Conservation (phyloP, 2,329 filamentous ascomycete species). For the Colletotrichum zoysiae region DNA sequence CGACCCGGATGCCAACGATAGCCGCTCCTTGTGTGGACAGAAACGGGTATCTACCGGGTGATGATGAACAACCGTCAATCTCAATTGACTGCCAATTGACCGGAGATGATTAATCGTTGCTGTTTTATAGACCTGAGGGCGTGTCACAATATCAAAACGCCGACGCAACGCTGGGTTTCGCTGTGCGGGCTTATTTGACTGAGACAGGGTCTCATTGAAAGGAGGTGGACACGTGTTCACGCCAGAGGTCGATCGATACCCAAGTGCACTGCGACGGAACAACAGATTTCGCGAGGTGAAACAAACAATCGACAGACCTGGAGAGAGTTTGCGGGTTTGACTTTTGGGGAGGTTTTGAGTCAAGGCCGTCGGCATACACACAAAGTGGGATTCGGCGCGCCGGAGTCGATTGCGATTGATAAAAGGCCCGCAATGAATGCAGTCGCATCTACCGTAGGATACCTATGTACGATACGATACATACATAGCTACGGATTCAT, state of each 20-base stretch:
- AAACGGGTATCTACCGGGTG: neutral
- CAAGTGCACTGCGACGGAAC: conserved; percentile 19
- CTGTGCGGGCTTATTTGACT: neutral
- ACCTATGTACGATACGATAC: no score
- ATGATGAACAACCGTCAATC: neutral
- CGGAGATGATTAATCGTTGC: neutral
- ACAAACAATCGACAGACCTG: conserved; percentile 7
- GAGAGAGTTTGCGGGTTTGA: conserved; percentile 24
- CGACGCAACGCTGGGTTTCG: neutral
- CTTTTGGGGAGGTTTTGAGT: conserved; percentile 23
- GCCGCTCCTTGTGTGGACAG: neutral
- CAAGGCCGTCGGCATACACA: conserved; percentile 22
- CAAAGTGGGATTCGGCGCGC: neutral
- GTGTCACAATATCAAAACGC: neutral
- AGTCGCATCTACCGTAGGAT: neutral
- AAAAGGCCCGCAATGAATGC: neutral
- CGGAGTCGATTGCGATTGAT: conserved; percentile 3
- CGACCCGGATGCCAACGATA: neutral
- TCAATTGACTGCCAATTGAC: neutral
- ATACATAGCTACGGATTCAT: no score
- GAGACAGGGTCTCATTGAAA: conserved; percentile 2
- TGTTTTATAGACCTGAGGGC: neutral
- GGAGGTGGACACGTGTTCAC: conserved; percentile 33
- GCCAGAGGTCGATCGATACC: neutral
- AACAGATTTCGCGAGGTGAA: conserved; percentile 30